Base-by-base conservation (phyloP, 768 basidiomycete species). In the Mycena maculata region DNA sequence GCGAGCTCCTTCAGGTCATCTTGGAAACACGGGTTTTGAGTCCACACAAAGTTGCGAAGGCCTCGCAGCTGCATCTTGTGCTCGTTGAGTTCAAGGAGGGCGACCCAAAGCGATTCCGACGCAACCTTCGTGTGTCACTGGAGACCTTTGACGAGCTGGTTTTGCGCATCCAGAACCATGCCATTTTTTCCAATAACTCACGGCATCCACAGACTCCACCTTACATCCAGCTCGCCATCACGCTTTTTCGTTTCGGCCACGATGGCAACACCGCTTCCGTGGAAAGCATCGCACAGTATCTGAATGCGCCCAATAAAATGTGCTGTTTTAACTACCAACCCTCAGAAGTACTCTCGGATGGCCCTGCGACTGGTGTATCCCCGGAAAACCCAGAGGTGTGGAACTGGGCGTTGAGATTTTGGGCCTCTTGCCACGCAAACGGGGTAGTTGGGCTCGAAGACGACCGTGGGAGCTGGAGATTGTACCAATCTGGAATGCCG, bases 191-290 rank as follows among this genome's bases (percentile, higher is more conserved):
- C 30, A 76, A 74, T 55, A 67, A 63, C n/a, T 72, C 65, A 0
- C 56, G 59, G 36, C 60, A 72, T 39, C 23, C 31, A 4, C 77
- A 79, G 53, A 63, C 75, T 1, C 75, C 76, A 1, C 65, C 80
- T 28, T 67, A 73, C 11, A 59, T 69, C 4, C 80, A 81, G 60
- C 74, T 81, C 5, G 74, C 78, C 3, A 76, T 79, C 25, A 65
- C 74, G 28, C 42, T 78, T 30, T 74, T 65, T 57, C 52, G 68
- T 9, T 63, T 71, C 36, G 76, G 79, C 1, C 76, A 79, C 20
- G 69, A 73, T 60, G 74, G 79, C 18, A 81, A 80, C 66, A 69
- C 70, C 18, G 72, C 73, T 10, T 72, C 70, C 0, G 65, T 74
- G 0, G 65, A 74, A 31, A 57, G 55, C 27, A 67, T 77, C 25